Evolutionary conservation across 352 stramenopile species (phyloP).

Genomic region (Saprolegnia parasitica): DNA sequence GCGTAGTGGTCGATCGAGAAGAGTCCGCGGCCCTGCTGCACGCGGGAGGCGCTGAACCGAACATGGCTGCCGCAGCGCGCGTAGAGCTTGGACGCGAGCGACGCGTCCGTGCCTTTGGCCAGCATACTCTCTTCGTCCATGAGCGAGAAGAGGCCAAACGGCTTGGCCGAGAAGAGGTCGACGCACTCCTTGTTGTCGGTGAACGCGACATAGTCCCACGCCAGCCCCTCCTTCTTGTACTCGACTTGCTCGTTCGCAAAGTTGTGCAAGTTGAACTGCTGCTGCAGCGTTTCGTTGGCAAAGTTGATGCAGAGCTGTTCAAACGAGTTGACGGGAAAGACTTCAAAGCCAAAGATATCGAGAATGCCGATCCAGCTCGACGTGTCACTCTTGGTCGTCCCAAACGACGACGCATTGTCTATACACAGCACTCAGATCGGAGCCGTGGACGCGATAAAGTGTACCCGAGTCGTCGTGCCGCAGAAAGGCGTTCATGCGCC

Average conservation of each 20-base stretch:
- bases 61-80: slow-evolving; percentile 52
- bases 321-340: slow-evolving; percentile 88
- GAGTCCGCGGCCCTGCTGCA: slow-evolving; percentile 58
- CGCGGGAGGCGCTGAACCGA: slow-evolving; percentile 66
- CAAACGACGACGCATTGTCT: slow-evolving; percentile 3
- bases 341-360: slow-evolving; percentile 91
- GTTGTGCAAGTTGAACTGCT: slow-evolving; percentile 86
- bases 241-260: slow-evolving; percentile 84
- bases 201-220: slow-evolving; percentile 83
- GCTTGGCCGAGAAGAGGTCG: slow-evolving; percentile 86
- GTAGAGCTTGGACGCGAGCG: slow-evolving; percentile 80
- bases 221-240: slow-evolving; percentile 77
- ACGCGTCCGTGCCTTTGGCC: slow-evolving; percentile 76
- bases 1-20: slow-evolving; percentile 84
- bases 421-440: slow-evolving; percentile 13
- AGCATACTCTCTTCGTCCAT: slow-evolving; percentile 88
- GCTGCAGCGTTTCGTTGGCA: slow-evolving; percentile 84
- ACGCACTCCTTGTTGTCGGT: slow-evolving; percentile 86
- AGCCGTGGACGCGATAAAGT: neutral
- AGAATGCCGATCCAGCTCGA: slow-evolving; percentile 79
- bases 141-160: slow-evolving; percentile 74
- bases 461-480: slow-evolving; percentile 56
- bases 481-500: slow-evolving; percentile 78
- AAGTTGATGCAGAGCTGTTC: slow-evolving; percentile 91
- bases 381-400: slow-evolving; percentile 42